Evolutionary conservation across 2,329 filamentous ascomycete species (phyloP).

Genomic region (Fusarium napiforme): DNA sequence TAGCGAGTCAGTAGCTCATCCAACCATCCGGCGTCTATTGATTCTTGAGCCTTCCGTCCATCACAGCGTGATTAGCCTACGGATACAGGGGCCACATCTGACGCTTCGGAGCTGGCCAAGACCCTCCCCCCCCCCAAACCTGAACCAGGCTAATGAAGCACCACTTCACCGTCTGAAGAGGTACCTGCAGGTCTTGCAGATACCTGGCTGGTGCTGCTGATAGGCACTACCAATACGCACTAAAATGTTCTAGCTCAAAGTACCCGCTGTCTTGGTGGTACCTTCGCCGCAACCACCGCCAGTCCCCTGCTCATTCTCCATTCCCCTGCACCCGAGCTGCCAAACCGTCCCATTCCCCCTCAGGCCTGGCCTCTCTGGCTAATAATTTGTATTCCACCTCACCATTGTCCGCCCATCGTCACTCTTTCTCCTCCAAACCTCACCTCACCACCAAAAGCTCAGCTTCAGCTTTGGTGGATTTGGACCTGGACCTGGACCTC

Average conservation of each 20-base stretch:
- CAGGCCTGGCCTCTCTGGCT: neutral
- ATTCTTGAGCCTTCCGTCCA: conserved; percentile 11
- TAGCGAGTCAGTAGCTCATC: conserved; percentile 2
- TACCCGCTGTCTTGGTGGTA: conserved; percentile 30
- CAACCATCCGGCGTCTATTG: conserved; percentile 21
- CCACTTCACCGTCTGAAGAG: conserved; percentile 34
- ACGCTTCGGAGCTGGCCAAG: conserved; percentile 34
- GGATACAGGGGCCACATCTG: conserved; percentile 32
- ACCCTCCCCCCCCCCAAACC: conserved; percentile 38
- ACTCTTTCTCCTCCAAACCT: conserved; percentile 25
- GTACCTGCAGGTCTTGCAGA: conserved; percentile 29
- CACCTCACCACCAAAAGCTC: conserved; percentile 13
- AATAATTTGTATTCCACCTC: conserved; percentile 38
- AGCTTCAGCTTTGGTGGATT: conserved; percentile 18
- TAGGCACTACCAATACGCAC: neutral
- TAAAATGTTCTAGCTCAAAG: conserved; percentile 21
- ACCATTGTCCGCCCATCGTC: conserved; percentile 30
- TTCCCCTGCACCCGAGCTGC: conserved; percentile 40
- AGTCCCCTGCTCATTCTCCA: conserved; percentile 29
- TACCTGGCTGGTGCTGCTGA: conserved; percentile 20
- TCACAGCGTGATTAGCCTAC: conserved; percentile 29
- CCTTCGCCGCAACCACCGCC: conserved; percentile 33
- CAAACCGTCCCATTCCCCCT: conserved; percentile 42
- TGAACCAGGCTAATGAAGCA: conserved; percentile 43
- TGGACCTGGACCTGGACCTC: neutral